phyloP scores from a whole-genome alignment of 2,329 filamentous ascomycete species.

The Cercospora sp. region DNA sequence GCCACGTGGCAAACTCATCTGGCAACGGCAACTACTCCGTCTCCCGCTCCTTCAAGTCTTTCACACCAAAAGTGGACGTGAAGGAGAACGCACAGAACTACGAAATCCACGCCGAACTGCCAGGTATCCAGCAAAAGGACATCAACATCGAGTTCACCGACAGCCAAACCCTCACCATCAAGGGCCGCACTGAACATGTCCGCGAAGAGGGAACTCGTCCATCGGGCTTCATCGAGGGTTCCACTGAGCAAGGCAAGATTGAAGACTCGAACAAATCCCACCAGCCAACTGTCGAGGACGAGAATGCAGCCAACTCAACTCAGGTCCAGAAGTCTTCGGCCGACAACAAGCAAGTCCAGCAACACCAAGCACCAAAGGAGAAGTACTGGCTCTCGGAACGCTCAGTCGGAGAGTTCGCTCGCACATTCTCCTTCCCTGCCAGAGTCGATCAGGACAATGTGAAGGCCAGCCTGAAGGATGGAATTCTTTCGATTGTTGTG shows the following conservation, averaged over 20 bases:
- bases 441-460: constrained; percentile 62
- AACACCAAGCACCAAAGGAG: constrained; percentile 16
- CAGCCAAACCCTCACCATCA: constrained; percentile 68
- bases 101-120: constrained; percentile 78
- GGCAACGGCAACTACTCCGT: constrained; percentile 16
- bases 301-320: constrained; percentile 34
- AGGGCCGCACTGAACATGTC: constrained; percentile 66
- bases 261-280: constrained; percentile 41
- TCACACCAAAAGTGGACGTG: constrained; percentile 77
- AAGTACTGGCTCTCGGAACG: constrained; percentile 71
- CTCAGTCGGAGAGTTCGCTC: constrained; percentile 59
- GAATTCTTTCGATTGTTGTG: constrained; percentile 58
- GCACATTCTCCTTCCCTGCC: constrained; percentile 59
- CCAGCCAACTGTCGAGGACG: constrained; percentile 68
- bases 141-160: constrained; percentile 78
- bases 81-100: constrained; percentile 68
- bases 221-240: constrained; percentile 45
- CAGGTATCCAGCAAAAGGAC: constrained; percentile 72
- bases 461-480: constrained; percentile 61
- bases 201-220: constrained; percentile 58
- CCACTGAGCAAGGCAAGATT: constrained; percentile 33
- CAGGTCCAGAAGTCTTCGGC: constrained; percentile 32
- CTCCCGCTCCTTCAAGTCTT: constrained; percentile 50
- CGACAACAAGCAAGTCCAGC: constrained; percentile 37
- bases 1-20: constrained; percentile 35